phyloP scores from a whole-genome alignment of 495 filamentous ascomycete genomes.

The Cryomyces minteri region DNA sequence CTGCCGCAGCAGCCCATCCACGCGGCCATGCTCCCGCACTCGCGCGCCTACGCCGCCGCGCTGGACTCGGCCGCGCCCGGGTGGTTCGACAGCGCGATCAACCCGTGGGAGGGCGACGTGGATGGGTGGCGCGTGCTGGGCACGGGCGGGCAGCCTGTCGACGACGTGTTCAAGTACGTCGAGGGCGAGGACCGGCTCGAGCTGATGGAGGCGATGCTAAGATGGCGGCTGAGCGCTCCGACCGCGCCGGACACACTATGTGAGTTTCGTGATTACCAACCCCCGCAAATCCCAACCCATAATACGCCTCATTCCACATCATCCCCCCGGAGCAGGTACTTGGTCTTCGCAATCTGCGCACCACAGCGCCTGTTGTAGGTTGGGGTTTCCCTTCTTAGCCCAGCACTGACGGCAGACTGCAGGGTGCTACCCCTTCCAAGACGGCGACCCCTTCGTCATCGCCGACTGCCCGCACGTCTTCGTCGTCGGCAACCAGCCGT shows the following conservation, averaged over 20 bases:
- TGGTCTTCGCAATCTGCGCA: too few species aligned
- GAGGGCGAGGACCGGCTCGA: constrained; percentile 53
- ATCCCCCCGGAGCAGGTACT: too few species aligned
- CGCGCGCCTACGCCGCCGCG: constrained; percentile 38
- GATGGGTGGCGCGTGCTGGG: constrained; percentile 76
- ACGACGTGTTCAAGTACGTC: constrained; percentile 86
- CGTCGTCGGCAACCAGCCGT: constrained; percentile 74
- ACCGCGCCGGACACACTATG: constrained; percentile 94
- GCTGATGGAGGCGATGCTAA: constrained; percentile 80
- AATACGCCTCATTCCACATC: too few species aligned
- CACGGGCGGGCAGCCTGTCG: constrained; percentile 77
- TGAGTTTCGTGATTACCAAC: too few species aligned
- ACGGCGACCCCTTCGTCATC: constrained; percentile 72
- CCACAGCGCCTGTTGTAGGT: too few species aligned
- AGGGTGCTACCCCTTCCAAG: constrained; percentile 95
- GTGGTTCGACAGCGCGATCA: constrained; percentile 83
- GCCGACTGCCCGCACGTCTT: constrained; percentile 76
- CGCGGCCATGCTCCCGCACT: constrained; percentile 29
- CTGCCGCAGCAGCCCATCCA: constrained; percentile 23
- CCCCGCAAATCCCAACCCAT: too few species aligned
- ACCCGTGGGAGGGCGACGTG: constrained; percentile 79
- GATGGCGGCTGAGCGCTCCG: constrained; percentile 83
- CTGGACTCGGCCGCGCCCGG: constrained; percentile 31
- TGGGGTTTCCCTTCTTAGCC: too few species aligned
- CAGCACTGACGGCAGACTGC: too few species aligned